Percentiles rank a stretch among this genome's conserved stretches.
Conservation (phyloP, 257 asterid genomes). For the Plantago ovata region DNA sequence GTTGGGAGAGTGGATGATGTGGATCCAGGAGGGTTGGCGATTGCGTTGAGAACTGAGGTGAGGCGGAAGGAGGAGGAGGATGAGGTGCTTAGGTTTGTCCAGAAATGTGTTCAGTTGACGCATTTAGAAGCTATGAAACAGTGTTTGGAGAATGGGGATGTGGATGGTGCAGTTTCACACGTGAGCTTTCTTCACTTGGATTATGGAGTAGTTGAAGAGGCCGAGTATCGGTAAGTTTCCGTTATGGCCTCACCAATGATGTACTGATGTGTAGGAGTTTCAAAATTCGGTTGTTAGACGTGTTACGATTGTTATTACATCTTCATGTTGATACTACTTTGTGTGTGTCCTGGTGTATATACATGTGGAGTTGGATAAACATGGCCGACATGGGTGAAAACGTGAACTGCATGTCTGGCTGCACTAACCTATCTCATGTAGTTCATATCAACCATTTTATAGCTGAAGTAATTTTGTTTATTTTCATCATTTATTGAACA, state of each 20-base stretch:
- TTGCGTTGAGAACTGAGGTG: slow-evolving; percentile 46
- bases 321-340: too few relatives aligned
- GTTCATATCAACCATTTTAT: not conserved
- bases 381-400: too few relatives aligned
- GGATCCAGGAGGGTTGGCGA: slow-evolving; percentile 55
- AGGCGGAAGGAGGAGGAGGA: slow-evolving; percentile 46
- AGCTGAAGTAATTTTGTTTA: not conserved
- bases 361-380: too few relatives aligned
- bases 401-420: too few relatives aligned
- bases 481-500: too few relatives aligned
- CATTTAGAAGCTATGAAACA: slow-evolving; percentile 77
- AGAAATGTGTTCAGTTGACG: slow-evolving; percentile 64
- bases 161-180: slow-evolving; percentile 58
- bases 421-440: too few relatives aligned
- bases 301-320: not conserved
- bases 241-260: not conserved
- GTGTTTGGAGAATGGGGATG: slow-evolving; percentile 51
- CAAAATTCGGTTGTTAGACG: slow-evolving; percentile 17
- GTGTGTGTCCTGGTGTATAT: too few relatives aligned
- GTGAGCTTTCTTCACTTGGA: slow-evolving; percentile 72
- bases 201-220: slow-evolving; percentile 56
- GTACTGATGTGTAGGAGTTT: too few relatives aligned
- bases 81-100: slow-evolving; percentile 52
- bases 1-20: slow-evolving; percentile 44
- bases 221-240: slow-evolving; percentile 67